phyloP scores from a whole-genome alignment of 2,329 filamentous ascomycete species.

The Hymenoscyphus linearis region DNA sequence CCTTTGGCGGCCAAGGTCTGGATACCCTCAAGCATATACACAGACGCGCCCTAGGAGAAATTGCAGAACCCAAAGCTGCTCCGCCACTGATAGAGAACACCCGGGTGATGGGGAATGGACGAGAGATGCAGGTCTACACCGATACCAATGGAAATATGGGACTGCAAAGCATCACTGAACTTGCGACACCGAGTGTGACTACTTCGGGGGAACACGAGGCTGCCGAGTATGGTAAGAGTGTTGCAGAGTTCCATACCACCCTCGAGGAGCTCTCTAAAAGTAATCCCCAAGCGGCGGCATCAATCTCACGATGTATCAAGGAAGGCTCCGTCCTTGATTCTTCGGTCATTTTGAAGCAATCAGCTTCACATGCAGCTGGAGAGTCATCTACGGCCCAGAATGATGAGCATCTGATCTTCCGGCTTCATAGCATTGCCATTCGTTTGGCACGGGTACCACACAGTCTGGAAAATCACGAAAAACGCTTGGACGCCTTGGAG shows the following conservation, averaged over 20 bases:
- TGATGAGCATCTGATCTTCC: slow-evolving; percentile 17
- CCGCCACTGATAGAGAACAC: slow-evolving; percentile 4
- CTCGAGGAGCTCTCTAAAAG: slow-evolving; percentile 20
- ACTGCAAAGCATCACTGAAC: slow-evolving; percentile 29
- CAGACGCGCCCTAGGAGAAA: slow-evolving; percentile 12
- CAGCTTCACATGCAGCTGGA: slow-evolving; percentile 9
- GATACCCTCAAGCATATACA: slow-evolving; percentile 25
- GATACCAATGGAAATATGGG: slow-evolving; percentile 24
- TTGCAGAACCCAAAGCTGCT: slow-evolving; percentile 2
- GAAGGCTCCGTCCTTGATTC: slow-evolving; percentile 5
- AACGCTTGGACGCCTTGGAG: slow-evolving; percentile 64
- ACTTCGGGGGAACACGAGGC: slow-evolving; percentile 18
- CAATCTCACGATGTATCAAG: slow-evolving; percentile 10
- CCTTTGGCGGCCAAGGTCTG: slow-evolving; percentile 28
- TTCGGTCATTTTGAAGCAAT: slow-evolving; percentile 20
- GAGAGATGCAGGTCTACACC: slow-evolving; percentile 24
- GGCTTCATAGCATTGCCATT: slow-evolving; percentile 21
- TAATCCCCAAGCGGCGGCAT: slow-evolving; percentile 6
- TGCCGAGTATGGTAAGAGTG: slow-evolving; percentile 15
- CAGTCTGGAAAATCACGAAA: slow-evolving; percentile 42
- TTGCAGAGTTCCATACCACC: slow-evolving; percentile 14
- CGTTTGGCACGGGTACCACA: slow-evolving; percentile 23
- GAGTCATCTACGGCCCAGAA: slow-evolving; percentile 8
- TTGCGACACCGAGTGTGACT: slow-evolving; percentile 24
- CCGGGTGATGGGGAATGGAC: background rate